Percentiles rank a stretch among this genome's conserved stretches.
phyloP scores from a whole-genome alignment of 2,329 filamentous ascomycete species.

The Xylariales sp. region DNA sequence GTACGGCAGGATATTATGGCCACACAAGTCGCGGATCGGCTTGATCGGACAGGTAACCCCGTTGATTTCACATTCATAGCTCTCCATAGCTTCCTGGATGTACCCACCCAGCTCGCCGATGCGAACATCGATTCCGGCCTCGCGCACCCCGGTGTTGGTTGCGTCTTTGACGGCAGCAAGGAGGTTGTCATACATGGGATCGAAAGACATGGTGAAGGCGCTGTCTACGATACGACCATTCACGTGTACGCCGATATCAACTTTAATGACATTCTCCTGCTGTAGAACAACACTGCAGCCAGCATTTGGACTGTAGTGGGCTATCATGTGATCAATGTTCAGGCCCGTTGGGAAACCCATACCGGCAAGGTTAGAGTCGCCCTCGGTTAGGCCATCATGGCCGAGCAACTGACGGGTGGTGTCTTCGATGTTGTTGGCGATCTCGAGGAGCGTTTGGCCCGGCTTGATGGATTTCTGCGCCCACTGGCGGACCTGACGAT shows the following conservation, averaged over 20 bases:
- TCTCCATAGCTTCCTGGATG: constrained; percentile 91
- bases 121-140: constrained; percentile 88
- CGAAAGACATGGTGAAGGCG: constrained; percentile 75
- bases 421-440: constrained; percentile 84
- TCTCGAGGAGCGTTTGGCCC: constrained; percentile 74
- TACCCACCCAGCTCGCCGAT: constrained; percentile 79
- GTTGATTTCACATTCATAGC: constrained; percentile 81
- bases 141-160: constrained; percentile 81
- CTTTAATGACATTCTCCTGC: constrained; percentile 73
- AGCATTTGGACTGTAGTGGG: constrained; percentile 83
- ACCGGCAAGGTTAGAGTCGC: constrained; percentile 72
- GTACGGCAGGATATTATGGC: constrained; percentile 86
- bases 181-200: constrained; percentile 70
- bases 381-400: constrained; percentile 71
- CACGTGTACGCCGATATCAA: constrained; percentile 78
- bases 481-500: constrained; percentile 81
- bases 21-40: constrained; percentile 81
- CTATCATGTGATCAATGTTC: constrained; percentile 79
- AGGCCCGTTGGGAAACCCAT: constrained; percentile 86
- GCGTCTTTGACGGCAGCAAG: constrained; percentile 70
- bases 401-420: constrained; percentile 73
- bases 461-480: constrained; percentile 77
- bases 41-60: constrained; percentile 77
- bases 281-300: constrained; percentile 75
- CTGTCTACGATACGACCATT: constrained; percentile 78